A percentile compares a stretch with the other conserved stretches of the same genome.
These are phyloP conservation scores for Pulveroboletus sp. DNA, from an alignment of 768 basidiomycete species.

Conservation along the genomic window DNA sequence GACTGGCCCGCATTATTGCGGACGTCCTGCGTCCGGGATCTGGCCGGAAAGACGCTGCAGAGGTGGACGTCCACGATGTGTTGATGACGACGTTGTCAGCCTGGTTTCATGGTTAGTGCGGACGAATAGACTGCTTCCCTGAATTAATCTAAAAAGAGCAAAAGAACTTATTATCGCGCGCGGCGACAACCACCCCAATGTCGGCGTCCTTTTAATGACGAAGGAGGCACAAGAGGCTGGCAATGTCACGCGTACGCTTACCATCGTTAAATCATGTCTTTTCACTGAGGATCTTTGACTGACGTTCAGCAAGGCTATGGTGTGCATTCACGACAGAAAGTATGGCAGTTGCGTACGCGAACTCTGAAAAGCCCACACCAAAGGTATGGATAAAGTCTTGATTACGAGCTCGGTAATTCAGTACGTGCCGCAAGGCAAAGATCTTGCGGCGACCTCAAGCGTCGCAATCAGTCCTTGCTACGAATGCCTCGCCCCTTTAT, in stretches of 20 bases:
- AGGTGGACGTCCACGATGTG: slow-evolving; percentile 53
- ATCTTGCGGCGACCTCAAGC: slow-evolving; percentile 30
- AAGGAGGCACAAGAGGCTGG: slow-evolving; percentile 36
- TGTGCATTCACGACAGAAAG: slow-evolving; percentile 81
- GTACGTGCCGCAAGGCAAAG: slow-evolving; percentile 28
- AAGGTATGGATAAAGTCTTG: slow-evolving; percentile 42
- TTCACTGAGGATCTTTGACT: background rate
- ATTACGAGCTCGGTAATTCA: background rate
- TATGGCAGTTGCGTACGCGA: slow-evolving; percentile 75
- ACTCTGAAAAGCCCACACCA: slow-evolving; percentile 48
- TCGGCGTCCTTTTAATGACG: slow-evolving; percentile 62
- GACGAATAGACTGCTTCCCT: background rate
- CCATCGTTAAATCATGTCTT: background rate
- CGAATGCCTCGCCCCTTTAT: slow-evolving; percentile 42
- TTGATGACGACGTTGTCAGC: slow-evolving; percentile 44
- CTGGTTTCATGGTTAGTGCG: slow-evolving; percentile 49
- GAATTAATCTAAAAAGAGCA: slow-evolving; percentile 1
- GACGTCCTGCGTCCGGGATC: slow-evolving; percentile 35
- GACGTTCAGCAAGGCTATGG: slow-evolving; percentile 60
- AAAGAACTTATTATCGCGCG: slow-evolving; percentile 36
- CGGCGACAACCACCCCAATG: slow-evolving; percentile 47
- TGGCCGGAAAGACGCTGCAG: slow-evolving; percentile 17
- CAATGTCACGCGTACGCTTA: slow-evolving; percentile 25
- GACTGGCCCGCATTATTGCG: slow-evolving; percentile 53
- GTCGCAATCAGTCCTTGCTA: slow-evolving; percentile 1